phyloP scores from a whole-genome alignment of 345 rosid species.

The Passiflora organensis region DNA sequence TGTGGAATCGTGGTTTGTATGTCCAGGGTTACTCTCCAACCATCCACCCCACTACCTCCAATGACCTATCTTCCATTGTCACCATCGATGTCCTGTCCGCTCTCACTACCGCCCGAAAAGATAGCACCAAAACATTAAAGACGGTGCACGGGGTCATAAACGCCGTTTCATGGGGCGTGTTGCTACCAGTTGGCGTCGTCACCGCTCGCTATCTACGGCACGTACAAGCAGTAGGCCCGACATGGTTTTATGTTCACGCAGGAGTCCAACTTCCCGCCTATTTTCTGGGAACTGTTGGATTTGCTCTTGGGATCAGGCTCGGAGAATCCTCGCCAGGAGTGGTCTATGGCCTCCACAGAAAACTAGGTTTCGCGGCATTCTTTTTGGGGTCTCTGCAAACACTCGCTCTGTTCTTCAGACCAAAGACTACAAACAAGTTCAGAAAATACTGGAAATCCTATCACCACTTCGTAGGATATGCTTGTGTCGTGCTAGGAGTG shows the following conservation, averaged over 20 bases:
- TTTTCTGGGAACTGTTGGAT: conserved; percentile 64
- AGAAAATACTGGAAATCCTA: conserved; percentile 95
- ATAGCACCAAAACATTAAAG: conserved; percentile 32
- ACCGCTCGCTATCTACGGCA: conserved; percentile 75
- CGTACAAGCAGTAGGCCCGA: conserved; percentile 56
- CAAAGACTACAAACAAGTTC: conserved; percentile 76
- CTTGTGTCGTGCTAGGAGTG: conserved; percentile 83
- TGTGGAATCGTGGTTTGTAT: conserved; percentile 96
- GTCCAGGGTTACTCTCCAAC: conserved; percentile 98
- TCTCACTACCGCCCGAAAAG: conserved; percentile 22
- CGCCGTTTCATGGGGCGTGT: conserved; percentile 71
- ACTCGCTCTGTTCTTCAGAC: conserved; percentile 72
- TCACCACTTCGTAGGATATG: conserved; percentile 92
- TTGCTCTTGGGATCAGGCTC: conserved; percentile 63
- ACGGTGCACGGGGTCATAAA: conserved; percentile 56
- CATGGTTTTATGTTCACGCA: conserved; percentile 87
- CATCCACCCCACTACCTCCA: conserved; percentile 84
- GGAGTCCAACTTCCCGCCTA: conserved; percentile 55
- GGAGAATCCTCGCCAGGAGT: conserved; percentile 71
- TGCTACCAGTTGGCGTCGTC: conserved; percentile 65
- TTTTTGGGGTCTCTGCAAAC: conserved; percentile 64
- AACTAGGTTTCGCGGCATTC: conserved; percentile 67
- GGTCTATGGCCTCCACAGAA: conserved; percentile 63
- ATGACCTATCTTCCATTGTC: conserved; percentile 69
- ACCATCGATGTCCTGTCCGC: conserved; percentile 77